phyloP scores from a whole-genome alignment of 2,329 filamentous ascomycete species.

The Exophiala bonariae region DNA sequence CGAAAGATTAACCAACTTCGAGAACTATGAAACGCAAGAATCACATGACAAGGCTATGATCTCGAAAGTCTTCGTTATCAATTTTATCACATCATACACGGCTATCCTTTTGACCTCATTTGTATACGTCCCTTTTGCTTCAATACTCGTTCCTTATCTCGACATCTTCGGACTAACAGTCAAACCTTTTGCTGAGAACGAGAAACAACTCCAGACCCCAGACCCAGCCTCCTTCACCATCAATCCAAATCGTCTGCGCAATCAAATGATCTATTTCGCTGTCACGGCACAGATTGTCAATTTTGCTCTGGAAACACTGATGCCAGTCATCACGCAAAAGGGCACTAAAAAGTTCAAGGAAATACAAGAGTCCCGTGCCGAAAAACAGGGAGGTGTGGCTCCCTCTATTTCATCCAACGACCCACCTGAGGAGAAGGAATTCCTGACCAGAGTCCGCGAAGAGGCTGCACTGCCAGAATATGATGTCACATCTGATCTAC shows the following conservation, averaged over 20 bases:
- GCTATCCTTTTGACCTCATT: constrained; percentile 91
- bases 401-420: constrained; percentile 60
- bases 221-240: constrained; percentile 69
- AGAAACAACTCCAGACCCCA: constrained; percentile 64
- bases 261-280: constrained; percentile 94
- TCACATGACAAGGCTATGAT: constrained; percentile 81
- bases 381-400: constrained; percentile 55
- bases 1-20: constrained; percentile 72
- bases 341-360: constrained; percentile 77
- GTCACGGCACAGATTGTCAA: constrained; percentile 92
- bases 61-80: constrained; percentile 90
- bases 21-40: constrained; percentile 90
- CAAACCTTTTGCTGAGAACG: constrained; percentile 71
- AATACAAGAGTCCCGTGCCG: constrained; percentile 60
- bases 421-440: constrained; percentile 72
- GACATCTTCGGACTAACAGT: constrained; percentile 77
- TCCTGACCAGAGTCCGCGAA: constrained; percentile 76
- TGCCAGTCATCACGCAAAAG: constrained; percentile 81
- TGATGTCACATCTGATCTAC: constrained; percentile 84
- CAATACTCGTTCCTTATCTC: constrained; percentile 79
- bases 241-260: constrained; percentile 77
- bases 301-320: constrained; percentile 77
- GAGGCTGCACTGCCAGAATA: constrained; percentile 82
- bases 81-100: constrained; percentile 94
- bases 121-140: constrained; percentile 89